These are phyloP conservation scores for Kazachstania psychrophila DNA, from an alignment of 805 yeast species.

Conservation along the genomic window DNA sequence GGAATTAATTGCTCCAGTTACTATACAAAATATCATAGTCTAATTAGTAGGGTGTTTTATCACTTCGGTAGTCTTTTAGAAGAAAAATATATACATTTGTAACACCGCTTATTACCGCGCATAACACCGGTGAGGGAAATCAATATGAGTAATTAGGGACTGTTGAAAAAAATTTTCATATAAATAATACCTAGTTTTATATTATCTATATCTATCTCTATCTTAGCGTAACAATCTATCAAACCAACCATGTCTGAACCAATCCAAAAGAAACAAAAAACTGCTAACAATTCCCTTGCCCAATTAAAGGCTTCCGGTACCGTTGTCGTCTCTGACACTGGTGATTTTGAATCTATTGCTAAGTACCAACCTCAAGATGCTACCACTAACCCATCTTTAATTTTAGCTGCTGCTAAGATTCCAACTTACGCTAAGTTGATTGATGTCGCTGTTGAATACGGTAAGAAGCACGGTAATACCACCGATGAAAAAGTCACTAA, in stretches of 20 bases:
- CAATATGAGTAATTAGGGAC: no score
- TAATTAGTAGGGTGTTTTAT: no score
- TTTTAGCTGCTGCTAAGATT: constrained; percentile 90
- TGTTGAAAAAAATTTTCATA: no score
- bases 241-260: constrained; percentile 6
- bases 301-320: constrained; percentile 94
- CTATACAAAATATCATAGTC: no score
- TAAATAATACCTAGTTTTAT: neutral
- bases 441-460: constrained; percentile 84
- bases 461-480: constrained; percentile 51
- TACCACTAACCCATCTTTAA: constrained; percentile 96
- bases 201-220: no score
- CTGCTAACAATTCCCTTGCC: constrained; percentile 61
- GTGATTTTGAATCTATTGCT: constrained; percentile 96
- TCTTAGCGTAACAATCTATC: neutral
- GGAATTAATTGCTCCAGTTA: no score
- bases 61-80: no score
- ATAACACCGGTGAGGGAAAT: no score
- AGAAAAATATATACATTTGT: no score
- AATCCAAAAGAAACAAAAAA: constrained; percentile 31
- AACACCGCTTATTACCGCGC: no score
- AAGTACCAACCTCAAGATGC: constrained; percentile 98
- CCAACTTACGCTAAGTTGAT: constrained; percentile 80
- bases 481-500: constrained; percentile 54
- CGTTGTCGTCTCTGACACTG: constrained; percentile 95